Base-by-base conservation (phyloP, 331 rosid species). In the Dryas integrifolia region DNA sequence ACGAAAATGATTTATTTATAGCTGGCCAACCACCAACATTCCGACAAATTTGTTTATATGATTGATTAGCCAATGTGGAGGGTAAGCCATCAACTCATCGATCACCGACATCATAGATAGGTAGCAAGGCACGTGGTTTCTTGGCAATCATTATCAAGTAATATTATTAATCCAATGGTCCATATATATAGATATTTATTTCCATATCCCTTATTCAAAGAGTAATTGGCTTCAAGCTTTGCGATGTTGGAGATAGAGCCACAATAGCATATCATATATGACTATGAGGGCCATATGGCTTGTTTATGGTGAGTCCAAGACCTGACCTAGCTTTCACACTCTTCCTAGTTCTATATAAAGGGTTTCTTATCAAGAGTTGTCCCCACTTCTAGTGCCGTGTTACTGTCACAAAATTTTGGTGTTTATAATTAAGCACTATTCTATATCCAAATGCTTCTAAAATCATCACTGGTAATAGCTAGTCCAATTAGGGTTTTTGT, bases 1-100 rank as follows among this genome's bases (percentile, higher is more conserved):
- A 63, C 61, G 79, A 85, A 83, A 85, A 83, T 77, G 84, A 81
- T 80, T 80, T 73, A 77, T 76, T 80, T 67, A 67, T 69, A 85
- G 86, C 62, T 35, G 39, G 71, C 58, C 85, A 87, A 89, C 88
- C 82, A 85, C 97, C 89, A 87, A 82, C 85, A 88, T 85, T 91
- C 92, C 89, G 87, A 88, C 92, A 87, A 84, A 84, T 57, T 84
- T 81, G 73, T 65, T 78, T 64, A 66, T 24, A 72, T 83, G 77
- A 86, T 84, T 86, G 76, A 70, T 41, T 24, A 82, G 69, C 59
- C 78, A 74, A 76, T 61, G 76, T 86, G 88, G 87, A 84, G 53
- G 97, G 91, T 81, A 80, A 87, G 90, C 96, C 85, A 81, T 91
- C 96, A 30, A 30, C 2, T 30, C 35, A 30, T 58, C 84, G 86